Conservation (phyloP, 2,329 filamentous ascomycete genomes). For the Berkeleyomyces basicola region DNA sequence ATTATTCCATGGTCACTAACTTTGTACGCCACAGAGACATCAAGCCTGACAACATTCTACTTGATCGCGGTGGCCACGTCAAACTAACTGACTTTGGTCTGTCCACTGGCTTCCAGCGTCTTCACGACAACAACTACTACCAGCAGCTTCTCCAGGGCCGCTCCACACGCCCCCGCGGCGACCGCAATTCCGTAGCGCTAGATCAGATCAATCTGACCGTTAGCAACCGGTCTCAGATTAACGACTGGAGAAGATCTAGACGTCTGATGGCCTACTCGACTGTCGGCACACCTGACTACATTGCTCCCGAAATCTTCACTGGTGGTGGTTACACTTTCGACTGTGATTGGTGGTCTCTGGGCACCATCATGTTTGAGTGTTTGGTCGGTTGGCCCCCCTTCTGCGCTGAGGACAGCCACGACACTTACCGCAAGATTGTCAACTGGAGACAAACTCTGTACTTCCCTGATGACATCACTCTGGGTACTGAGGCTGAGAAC, state of each 20-base stretch:
- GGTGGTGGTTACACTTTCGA: slow-evolving; percentile 58
- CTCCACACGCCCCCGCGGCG: slow-evolving; percentile 37
- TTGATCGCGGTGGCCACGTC: slow-evolving; percentile 62
- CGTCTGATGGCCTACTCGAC: slow-evolving; percentile 83
- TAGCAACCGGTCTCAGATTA: slow-evolving; percentile 88
- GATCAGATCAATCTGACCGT: slow-evolving; percentile 98
- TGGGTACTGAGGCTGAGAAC: slow-evolving; percentile 78
- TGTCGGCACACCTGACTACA: slow-evolving; percentile 88
- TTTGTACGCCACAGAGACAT: slow-evolving; percentile 38
- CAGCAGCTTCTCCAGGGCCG: slow-evolving; percentile 47
- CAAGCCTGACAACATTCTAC: slow-evolving; percentile 67
- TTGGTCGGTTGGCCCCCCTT: slow-evolving; percentile 72
- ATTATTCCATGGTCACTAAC: not conserved
- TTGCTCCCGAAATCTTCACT: slow-evolving; percentile 59
- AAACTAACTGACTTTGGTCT: slow-evolving; percentile 71
- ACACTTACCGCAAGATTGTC: slow-evolving; percentile 98
- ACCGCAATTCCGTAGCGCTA: slow-evolving; percentile 84
- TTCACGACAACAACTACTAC: slow-evolving; percentile 64
- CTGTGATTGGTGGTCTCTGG: slow-evolving; percentile 72
- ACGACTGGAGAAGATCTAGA: slow-evolving; percentile 65
- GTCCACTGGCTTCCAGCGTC: slow-evolving; percentile 62
- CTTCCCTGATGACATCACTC: slow-evolving; percentile 86
- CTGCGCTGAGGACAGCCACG: slow-evolving; percentile 89
- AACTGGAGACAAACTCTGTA: slow-evolving; percentile 94
- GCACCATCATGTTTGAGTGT: slow-evolving; percentile 76